Percentiles rank a stretch among this genome's conserved stretches.
Evolutionary conservation across 2,329 filamentous ascomycete genomes (phyloP).

Genomic region (Botrytis porri): DNA sequence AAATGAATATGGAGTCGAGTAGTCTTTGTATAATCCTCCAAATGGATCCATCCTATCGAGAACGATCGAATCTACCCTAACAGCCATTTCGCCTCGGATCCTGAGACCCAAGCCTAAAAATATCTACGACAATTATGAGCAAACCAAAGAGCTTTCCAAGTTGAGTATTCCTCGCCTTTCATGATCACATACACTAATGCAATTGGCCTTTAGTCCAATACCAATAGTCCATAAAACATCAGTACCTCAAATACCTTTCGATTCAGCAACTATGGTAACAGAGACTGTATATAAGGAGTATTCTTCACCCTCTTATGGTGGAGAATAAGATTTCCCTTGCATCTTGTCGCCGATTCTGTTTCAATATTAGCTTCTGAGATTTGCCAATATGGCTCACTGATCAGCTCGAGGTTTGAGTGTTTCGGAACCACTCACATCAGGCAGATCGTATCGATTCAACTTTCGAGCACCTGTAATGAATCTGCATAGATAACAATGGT

Average conservation of each 20-base stretch:
- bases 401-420: too few species aligned
- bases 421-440: background rate
- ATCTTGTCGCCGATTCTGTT: background rate
- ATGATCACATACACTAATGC: background rate
- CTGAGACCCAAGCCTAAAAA: background rate
- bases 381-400: too few species aligned
- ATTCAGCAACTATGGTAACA: background rate
- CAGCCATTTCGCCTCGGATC: background rate
- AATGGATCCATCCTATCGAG: background rate
- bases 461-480: too few species aligned
- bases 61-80: rapidly evolving
- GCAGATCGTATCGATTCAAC: background rate
- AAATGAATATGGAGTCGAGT: background rate
- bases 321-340: background rate
- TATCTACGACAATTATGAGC: background rate
- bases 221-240: background rate
- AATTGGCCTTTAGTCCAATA: background rate
- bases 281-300: background rate
- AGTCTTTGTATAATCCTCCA: rapidly evolving
- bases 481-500: too few species aligned
- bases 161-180: background rate
- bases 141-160: background rate
- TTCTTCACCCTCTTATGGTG: background rate
- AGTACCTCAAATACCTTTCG: too few species aligned
- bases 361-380: too few species aligned